A percentile compares a stretch with the other conserved stretches of the same genome.
Evolutionary conservation across 768 basidiomycete species (phyloP).

Genomic region (Coprinellus micaceus): DNA sequence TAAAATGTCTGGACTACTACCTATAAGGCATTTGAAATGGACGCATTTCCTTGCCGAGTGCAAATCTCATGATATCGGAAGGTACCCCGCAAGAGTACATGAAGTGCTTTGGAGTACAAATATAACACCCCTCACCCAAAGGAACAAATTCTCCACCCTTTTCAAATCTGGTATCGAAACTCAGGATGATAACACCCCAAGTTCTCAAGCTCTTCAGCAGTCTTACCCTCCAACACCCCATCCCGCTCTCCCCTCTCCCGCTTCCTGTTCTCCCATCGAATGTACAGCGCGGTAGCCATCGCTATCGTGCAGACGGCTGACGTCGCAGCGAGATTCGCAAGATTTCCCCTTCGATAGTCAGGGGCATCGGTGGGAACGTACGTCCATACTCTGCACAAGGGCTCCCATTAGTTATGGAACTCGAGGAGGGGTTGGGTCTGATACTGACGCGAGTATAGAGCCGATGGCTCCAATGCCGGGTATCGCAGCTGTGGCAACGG

Average conservation of each 20-base stretch:
- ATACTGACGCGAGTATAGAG: constrained; percentile 33
- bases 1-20: too few species aligned
- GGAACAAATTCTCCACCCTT: too few species aligned
- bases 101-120: not conserved
- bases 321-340: constrained; percentile 40
- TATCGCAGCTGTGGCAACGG: constrained; percentile 35
- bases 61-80: too few species aligned
- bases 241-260: constrained; percentile 41
- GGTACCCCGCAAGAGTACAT: too few species aligned
- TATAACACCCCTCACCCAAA: too few species aligned
- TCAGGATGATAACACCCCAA: constrained; percentile 44
- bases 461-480: constrained; percentile 39
- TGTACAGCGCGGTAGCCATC: constrained; percentile 29
- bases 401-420: not conserved
- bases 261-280: constrained; percentile 40
- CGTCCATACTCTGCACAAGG: constrained; percentile 30
- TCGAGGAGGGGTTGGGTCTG: not conserved
- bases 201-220: constrained; percentile 32
- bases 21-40: too few species aligned
- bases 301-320: constrained; percentile 29
- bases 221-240: constrained; percentile 36
- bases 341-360: constrained; percentile 36
- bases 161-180: constrained; percentile 40
- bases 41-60: too few species aligned
- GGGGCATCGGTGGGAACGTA: constrained; percentile 37